Evolutionary conservation across 1,139 yeast genomes (phyloP), one percentile per base, ranked within the genome.

Genomic region (Kurtzmaniella quercitrusa): DNA sequence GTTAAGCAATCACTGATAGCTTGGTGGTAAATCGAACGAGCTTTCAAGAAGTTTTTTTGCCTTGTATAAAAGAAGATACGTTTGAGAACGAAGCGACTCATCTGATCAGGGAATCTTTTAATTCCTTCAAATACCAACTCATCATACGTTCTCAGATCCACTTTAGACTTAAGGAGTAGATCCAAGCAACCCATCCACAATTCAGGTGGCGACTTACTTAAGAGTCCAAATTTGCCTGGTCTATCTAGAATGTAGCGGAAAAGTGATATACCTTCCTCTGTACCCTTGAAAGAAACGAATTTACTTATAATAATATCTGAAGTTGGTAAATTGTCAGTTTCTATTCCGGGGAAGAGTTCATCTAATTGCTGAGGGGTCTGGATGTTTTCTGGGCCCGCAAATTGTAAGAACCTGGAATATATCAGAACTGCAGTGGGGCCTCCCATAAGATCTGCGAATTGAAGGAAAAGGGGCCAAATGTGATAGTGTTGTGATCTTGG

Each of bases 381-480:
- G 17, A 50, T 41, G 6, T 46, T 40, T 11, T 44, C 48, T 4
- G 50, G 55, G 11, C 49, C 45, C n/a, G 50, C 46, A 43, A 42
- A 74, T 33, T 65, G 65, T 26, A 75, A 55, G 52, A 74, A 75
- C 47, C 82, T 63, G 44, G 56, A 49, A 64, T 77, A 77, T 3
- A 82, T 57, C 18, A 50, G 40, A 33, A 65, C 60, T 14, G 69
- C 74, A 0, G 80, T 70, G 2, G 44, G 38, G 1, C 77, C 79
- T 9, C 78, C 75, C 17, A 73, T 61, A 0, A 37, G 38, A 21
- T 72, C 67, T 1, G 84, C 86, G 64, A 79, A 82, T 23, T 62
- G 53, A 19, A 82, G 52, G 52, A 73, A 82, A 21, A 70, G 43
- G 0, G 76, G 74, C 96, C 96, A 88, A 2, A 88, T 63, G 19